Evolutionary conservation across 768 basidiomycete species (phyloP), one percentile per base, ranked within the genome.

Genomic region (Phaeolepiota aurea): DNA sequence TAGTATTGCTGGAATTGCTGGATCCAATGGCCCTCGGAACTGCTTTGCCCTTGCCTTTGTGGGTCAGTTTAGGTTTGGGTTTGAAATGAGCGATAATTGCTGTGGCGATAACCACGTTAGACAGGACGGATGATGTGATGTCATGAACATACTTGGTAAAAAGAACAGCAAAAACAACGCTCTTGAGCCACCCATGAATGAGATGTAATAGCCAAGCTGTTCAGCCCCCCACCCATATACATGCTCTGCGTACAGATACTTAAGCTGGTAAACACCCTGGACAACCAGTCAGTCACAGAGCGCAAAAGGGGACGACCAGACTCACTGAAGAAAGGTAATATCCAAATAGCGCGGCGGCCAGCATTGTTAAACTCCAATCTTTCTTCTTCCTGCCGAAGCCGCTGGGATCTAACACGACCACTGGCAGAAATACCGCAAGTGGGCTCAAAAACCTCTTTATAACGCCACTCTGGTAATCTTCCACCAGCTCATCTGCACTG

Each of bases 301-400:
- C 25, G 7, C 25, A 28, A 28, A 7, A 28, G 25, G 25, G 25
- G 15, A n/a, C 33, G 9, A 35, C 16, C 33, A 9, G 33, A 64
- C 80, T 58, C 52, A 86, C 85, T 41, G 72, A 66, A n/a, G 86
- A 71, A 40, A 91, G 70, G 50, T 78, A 65, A 54, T 77, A 71
- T 13, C 61, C 64, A 54, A 87, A 82, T 42, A 84, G 55, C 2
- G 77, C 72, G 1, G 70, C 44, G 3, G 76, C 86, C 2, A 92
- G 62, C 40, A 79, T 64, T 2, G 85, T 87, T 52, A 94, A 56
- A 53, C 81, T 88, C 85, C 86, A 92, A 57, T 93, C 90, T 48
- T 66, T 74, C 25, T 71, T 66, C 46, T 63, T 66, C 44, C 54
- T 61, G n/a, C 48, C 44, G n/a, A 54, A 37, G 4, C 53, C 49